Evolutionary conservation across 495 filamentous ascomycete genomes (phyloP).

Genomic region (Penicillium canescens): DNA sequence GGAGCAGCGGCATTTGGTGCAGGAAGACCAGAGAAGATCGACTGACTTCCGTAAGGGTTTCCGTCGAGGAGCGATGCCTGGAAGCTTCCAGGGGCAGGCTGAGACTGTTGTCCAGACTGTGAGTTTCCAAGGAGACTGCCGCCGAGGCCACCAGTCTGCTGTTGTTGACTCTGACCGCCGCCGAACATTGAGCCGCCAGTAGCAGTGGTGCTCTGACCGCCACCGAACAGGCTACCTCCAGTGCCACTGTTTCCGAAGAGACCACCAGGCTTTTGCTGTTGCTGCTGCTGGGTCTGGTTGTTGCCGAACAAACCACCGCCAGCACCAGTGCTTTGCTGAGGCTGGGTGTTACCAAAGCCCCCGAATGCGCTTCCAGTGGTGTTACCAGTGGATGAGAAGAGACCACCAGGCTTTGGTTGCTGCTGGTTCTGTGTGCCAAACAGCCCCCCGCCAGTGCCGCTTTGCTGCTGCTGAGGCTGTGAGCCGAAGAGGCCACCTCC

Average conservation of each 20-base stretch:
- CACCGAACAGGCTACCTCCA: conserved; percentile 51
- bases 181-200: conserved; percentile 61
- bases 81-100: conserved; percentile 61
- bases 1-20: conserved; percentile 63
- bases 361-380: conserved; percentile 4
- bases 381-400: conserved; percentile 18
- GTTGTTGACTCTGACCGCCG: conserved; percentile 62
- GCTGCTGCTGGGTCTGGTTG: conserved; percentile 33
- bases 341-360: conserved; percentile 15
- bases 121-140: conserved; percentile 60
- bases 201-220: conserved; percentile 28
- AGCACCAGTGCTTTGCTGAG: conserved; percentile 17
- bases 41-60: conserved; percentile 79
- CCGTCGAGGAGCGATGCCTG: conserved; percentile 73
- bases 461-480: conserved; percentile 26
- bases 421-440: conserved; percentile 43
- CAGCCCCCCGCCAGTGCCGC: conserved; percentile 23
- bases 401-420: conserved; percentile 41
- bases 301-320: conserved; percentile 40
- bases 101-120: conserved; percentile 51
- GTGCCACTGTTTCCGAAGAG: conserved; percentile 28
- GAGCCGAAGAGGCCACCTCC: conserved; percentile 45
- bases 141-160: conserved; percentile 47
- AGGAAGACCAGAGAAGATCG: conserved; percentile 72
- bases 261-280: conserved; percentile 37